Conservation (phyloP, 179 eudicot genomes). For the Heliamphora pulchella region DNA sequence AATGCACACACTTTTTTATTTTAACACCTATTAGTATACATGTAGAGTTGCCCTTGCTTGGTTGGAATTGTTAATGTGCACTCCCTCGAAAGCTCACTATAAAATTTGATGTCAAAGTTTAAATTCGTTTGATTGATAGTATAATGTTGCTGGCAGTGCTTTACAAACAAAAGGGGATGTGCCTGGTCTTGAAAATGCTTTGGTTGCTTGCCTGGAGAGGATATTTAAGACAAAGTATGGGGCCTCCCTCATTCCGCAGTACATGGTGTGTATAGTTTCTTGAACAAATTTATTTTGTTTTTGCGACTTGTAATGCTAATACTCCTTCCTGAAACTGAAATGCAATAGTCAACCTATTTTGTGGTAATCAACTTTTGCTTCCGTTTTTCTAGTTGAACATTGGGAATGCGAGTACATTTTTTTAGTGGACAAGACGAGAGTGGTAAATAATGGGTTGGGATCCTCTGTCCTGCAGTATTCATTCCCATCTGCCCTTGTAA, state of each 20-base stretch:
- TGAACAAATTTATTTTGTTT: neutral
- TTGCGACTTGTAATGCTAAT: neutral
- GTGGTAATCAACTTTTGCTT: neutral
- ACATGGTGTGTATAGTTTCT: constrained; percentile 44
- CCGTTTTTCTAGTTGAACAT: neutral
- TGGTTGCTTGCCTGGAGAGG: constrained; percentile 74
- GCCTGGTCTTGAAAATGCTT: constrained; percentile 59
- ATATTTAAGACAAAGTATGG: constrained; percentile 71
- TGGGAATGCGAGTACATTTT: neutral
- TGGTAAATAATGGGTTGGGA: neutral
- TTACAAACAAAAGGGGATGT: constrained; percentile 62
- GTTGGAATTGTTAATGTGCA: too few species aligned
- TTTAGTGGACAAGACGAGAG: neutral
- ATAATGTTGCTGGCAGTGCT: constrained; percentile 39
- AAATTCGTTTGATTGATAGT: neutral
- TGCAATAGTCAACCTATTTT: neutral
- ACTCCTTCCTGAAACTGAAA: neutral
- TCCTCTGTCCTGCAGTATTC: too few species aligned
- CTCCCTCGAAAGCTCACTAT: neutral
- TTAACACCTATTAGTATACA: too few species aligned
- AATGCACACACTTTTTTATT: too few species aligned
- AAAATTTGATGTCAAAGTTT: neutral
- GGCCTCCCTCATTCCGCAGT: constrained; percentile 73
- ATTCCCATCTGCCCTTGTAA: too few species aligned
- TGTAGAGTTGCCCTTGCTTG: too few species aligned